Percentiles rank a stretch among this genome's conserved stretches.
Evolutionary conservation across 148 eudicot species (phyloP).

Genomic region (Linanthus parryae): DNA sequence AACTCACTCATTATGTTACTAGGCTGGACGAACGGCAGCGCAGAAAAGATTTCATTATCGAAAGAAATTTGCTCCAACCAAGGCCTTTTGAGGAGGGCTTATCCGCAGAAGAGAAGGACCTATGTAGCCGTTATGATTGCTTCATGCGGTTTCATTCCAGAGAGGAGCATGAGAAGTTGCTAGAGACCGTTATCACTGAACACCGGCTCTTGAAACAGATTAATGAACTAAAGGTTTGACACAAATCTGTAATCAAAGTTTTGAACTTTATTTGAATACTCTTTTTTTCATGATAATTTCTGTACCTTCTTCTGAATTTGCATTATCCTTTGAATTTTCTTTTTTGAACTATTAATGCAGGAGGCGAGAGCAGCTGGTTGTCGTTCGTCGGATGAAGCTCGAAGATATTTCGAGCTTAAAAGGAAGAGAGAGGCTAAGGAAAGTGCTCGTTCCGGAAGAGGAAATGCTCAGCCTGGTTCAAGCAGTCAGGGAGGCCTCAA

Average conservation of each 20-base stretch:
- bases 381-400: constrained; percentile 65
- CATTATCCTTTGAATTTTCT: neutral
- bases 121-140: constrained; percentile 56
- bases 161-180: constrained; percentile 75
- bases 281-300: neutral
- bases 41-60: constrained; percentile 75
- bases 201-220: constrained; percentile 59
- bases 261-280: neutral
- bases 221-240: constrained; percentile 61
- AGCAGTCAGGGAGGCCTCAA: constrained; percentile 33
- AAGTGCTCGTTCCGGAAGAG: constrained; percentile 35
- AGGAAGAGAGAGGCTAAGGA: constrained; percentile 65
- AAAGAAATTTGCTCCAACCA: constrained; percentile 68
- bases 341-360: constrained; percentile 25
- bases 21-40: constrained; percentile 93
- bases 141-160: constrained; percentile 88
- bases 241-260: neutral
- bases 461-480: constrained; percentile 39
- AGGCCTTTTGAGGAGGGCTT: constrained; percentile 65
- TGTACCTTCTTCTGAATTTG: neutral
- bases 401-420: constrained; percentile 46
- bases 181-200: constrained; percentile 57
- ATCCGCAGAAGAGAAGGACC: constrained; percentile 65
- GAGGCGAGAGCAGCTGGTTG: constrained; percentile 91
- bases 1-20: no score